Evolutionary conservation across 2,329 filamentous ascomycete species (phyloP).

Genomic region (Byssothecium circinans): DNA sequence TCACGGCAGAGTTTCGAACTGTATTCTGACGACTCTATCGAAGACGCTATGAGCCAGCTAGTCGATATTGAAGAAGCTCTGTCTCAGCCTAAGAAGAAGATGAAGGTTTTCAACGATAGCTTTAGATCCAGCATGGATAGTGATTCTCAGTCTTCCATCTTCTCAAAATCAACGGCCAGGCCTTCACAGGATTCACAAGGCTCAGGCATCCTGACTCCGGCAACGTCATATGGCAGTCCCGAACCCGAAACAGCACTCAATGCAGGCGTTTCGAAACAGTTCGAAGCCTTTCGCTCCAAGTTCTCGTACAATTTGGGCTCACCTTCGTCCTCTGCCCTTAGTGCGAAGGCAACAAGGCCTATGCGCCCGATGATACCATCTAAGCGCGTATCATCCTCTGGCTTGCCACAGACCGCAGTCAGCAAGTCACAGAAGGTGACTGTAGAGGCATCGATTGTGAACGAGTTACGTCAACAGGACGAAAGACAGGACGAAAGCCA

Average conservation of each 20-base stretch:
- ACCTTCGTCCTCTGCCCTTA: conserved; percentile 1
- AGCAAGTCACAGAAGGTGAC: not conserved
- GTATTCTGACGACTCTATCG: conserved; percentile 53
- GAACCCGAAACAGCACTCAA: conserved; percentile 30
- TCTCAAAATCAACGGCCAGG: conserved; percentile 24
- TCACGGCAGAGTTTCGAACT: conserved; percentile 48
- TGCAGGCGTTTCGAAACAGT: conserved; percentile 29
- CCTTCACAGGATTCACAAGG: conserved; percentile 28
- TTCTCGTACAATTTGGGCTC: conserved; percentile 29
- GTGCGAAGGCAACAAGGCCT: not conserved
- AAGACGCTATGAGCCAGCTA: conserved; percentile 45
- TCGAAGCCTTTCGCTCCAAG: conserved; percentile 33
- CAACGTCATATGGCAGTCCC: conserved; percentile 33
- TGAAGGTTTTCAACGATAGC: conserved; percentile 36
- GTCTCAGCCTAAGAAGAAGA: conserved; percentile 35
- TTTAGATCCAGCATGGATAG: conserved; percentile 16
- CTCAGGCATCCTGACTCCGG: conserved; percentile 32
- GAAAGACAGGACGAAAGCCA: conserved; percentile 4
- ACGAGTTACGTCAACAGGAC: conserved; percentile 4
- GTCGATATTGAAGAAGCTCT: conserved; percentile 37
- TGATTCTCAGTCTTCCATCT: conserved; percentile 32
- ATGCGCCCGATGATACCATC: not conserved
- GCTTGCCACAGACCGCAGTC: not conserved
- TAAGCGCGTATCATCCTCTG: not conserved
- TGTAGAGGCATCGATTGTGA: conserved; percentile 7